Evolutionary conservation across 1,284 basidiomycete species (phyloP), one percentile per base, ranked within the genome.

Genomic region (Ustilago crameri): DNA sequence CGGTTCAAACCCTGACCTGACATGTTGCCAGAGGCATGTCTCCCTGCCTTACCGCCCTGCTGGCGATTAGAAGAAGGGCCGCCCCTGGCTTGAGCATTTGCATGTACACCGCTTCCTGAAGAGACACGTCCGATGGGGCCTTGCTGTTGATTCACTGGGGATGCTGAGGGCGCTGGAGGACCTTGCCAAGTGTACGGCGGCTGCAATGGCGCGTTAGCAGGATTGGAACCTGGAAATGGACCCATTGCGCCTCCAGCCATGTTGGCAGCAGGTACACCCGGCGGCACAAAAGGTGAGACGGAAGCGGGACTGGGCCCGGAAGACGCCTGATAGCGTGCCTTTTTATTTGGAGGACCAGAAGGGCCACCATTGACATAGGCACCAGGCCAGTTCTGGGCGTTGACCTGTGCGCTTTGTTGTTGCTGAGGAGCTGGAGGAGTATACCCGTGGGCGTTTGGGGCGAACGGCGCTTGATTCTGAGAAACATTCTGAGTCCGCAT

Each of bases 101-200:
- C 48, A 18, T 55, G 37, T 5, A 51, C 14, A n/a, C 52, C 51
- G 23, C 42, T 46, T 4, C 37, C 57, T 12, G 49, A 56, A 23
- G 64, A 14, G 10, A 35, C 46, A 22, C 41, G 61, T 14, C 59
- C 61, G 18, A 55, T 23, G 1, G 43, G 49, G 37, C 37, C 61
- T 27, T 44, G 69, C 38, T 57, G 70, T 34, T 46, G 30, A 34
- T 44, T 50, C 37, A 58, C 27, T 34, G 45, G 64, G 46, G 61
- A 43, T 14, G 50, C 40, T 24, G 64, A 55, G 34, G 52, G 23
- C 30, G 45, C 34, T 8, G 41, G 32, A 2, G 48, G 57, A 14
- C 44, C 54, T 27, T 68, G 65, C 65, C 65, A 68, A 18, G 50
- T 58, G 27, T 54, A 68, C 26, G 40, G 49, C 64, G 51, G 64